These are phyloP conservation scores for Bipolaris zeicola DNA, from an alignment of 2,329 filamentous ascomycete genomes.

Conservation along the genomic window DNA sequence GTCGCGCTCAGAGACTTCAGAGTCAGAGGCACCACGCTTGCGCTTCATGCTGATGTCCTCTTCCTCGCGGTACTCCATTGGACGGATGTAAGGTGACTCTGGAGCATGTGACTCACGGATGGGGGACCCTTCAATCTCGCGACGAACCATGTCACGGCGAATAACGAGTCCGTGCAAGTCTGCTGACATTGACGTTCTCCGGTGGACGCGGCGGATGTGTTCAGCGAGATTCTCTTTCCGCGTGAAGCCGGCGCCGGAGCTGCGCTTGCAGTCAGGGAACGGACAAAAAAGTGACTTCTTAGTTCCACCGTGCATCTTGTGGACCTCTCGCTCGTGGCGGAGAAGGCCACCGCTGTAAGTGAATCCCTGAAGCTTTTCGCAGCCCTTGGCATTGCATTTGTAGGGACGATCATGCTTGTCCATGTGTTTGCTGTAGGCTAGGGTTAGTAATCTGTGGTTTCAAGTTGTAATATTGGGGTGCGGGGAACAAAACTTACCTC, in stretches of 20 bases:
- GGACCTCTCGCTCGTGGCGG: conserved; percentile 90
- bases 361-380: conserved; percentile 90
- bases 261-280: conserved; percentile 84
- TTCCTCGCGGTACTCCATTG: conserved; percentile 30
- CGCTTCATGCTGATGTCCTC: conserved; percentile 40
- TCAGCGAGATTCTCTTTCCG: conserved; percentile 93
- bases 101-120: conserved; percentile 31
- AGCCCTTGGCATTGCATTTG: conserved; percentile 79
- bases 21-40: conserved; percentile 40
- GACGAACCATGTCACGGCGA: conserved; percentile 29
- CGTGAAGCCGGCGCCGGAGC: conserved; percentile 86
- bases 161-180: conserved; percentile 44
- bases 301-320: conserved; percentile 85
- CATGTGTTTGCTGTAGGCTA: conserved; percentile 81
- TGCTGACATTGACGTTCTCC: conserved; percentile 45
- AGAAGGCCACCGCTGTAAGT: conserved; percentile 92
- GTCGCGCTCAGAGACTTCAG: conserved; percentile 28
- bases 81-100: conserved; percentile 34
- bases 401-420: conserved; percentile 96
- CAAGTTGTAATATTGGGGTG: conserved; percentile 28
- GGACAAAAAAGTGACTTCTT: conserved; percentile 89
- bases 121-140: conserved; percentile 24
- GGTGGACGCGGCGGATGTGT: conserved; percentile 87
- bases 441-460: conserved; percentile 22
- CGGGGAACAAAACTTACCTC: conserved; percentile 68